Evolutionary conservation across 805 yeast genomes (phyloP), one percentile per base, ranked within the genome.

Genomic region (Candida vartiovaarae): DNA sequence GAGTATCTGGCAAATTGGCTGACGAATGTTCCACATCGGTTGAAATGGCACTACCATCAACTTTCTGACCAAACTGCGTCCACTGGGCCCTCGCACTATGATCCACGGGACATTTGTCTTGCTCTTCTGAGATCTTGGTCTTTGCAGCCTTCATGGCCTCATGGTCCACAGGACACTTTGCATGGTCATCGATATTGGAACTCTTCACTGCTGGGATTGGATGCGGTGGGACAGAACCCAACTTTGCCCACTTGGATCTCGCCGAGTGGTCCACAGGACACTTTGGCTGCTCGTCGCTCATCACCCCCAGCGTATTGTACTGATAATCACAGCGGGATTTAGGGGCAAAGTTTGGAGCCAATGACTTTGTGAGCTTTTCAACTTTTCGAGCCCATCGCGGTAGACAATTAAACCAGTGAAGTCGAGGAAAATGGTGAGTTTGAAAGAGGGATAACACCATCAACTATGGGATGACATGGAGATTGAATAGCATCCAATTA

Each of bases 241-340:
- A 53, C 41, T 67, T 65, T 26, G 77, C 55, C 89, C 89, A 83
- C 33, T 68, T 69, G 34, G 72, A 71, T 46, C 84, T 63, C 4
- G 84, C 71, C n/a, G 60, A 59, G 48, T 75, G 84, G 51, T 80
- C 84, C 20, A 84, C 90, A 1, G 91, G 91, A 55, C 91, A 84
- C 46, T 66, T 69, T 15, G 48, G 44, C 25, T 44, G 48, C 6
- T 38, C 38, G 10, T 38, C 41, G 8, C 37, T 20, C 38, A 37
- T 15, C 20, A 15, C 20, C 20, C 20, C 2, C 20, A 15, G 20
- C 20, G 20, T 15, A 15, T 15, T 15, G 20, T 15, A 15, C 20
- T 15, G 20, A 15, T 15, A 15, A 15, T 15, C 20, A 15, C 1
- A 15, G 20, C 20, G 20, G 20, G 20, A 15, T 15, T 15, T 15